These are phyloP conservation scores for Rubroshorea leprosula DNA, from an alignment of 345 rosid species.

Conservation along the genomic window DNA sequence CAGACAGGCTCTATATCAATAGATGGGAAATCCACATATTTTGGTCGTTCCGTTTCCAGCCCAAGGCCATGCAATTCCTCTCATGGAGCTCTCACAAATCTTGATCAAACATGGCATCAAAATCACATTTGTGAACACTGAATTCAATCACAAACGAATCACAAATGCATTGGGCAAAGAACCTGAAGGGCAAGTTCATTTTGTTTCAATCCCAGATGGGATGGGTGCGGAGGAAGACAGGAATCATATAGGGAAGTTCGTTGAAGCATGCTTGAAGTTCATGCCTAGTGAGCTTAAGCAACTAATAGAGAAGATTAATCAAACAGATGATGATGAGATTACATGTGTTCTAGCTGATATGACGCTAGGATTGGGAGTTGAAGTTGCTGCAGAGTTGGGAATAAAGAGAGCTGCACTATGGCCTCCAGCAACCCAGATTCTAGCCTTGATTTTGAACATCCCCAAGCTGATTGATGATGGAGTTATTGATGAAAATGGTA, in stretches of 20 bases:
- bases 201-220: constrained; percentile 38
- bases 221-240: constrained; percentile 2
- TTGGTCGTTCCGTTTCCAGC: not conserved
- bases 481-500: constrained; percentile 1
- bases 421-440: constrained; percentile 35
- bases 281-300: constrained; percentile 38
- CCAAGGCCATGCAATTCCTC: constrained; percentile 9
- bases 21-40: not conserved
- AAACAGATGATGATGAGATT: constrained; percentile 13
- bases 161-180: not conserved
- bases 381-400: constrained; percentile 36
- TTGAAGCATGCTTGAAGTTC: not conserved
- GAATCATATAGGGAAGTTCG: not conserved
- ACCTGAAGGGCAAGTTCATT: constrained; percentile 15
- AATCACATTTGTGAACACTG: not conserved
- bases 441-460: constrained; percentile 27
- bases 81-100: not conserved
- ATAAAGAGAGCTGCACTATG: constrained; percentile 41
- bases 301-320: constrained; percentile 21
- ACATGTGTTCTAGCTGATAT: constrained; percentile 28
- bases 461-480: constrained; percentile 35
- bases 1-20: too few species aligned
- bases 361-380: not conserved
- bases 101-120: not conserved
- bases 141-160: not conserved